Evolutionary conservation across 2,329 filamentous ascomycete genomes (phyloP), one percentile per base, ranked within the genome.

Genomic region (Ophiostoma montium): DNA sequence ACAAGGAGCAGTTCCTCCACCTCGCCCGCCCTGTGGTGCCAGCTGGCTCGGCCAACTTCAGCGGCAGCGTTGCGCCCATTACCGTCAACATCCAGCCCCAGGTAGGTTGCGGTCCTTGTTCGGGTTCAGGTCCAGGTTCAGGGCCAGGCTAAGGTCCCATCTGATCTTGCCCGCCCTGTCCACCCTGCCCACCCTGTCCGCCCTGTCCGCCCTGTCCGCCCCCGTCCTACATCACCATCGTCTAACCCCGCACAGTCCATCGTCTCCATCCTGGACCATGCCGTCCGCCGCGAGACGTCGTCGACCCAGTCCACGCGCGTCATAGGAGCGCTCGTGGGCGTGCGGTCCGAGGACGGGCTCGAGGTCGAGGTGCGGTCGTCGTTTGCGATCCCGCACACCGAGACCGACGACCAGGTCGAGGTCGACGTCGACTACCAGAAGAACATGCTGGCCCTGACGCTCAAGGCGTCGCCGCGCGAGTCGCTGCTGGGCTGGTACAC

Each of bases 381-480:
- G 71, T 98, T 98, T 66, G 92, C 92, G 58, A 94, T 98, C 62
- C 89, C 90, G 57, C 92, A 98, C 73, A 96, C 90, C 58, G 92
- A 98, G 71, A 95, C 90, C 59, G 85, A 89, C 65, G 92, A 98
- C 69, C 92, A 98, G 70, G 92, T 98, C 61, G 92, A 98, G 70
- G 92, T 98, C 56, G 92, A 98, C 65, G 94, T 98, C 76, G 92
- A 98, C 70, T 98, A 96, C 70, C 92, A 98, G 72, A 96, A 96
- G 78, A 89, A 90, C 68, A 98, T 98, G 92, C 82, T 96, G 51
- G 84, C 86, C 52, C 74, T 98, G 59, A 90, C 95, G 65, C 80
- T 96, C 58, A 90, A 90, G 70, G 90, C 89, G 51, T 85, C 88
- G 67, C 92, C 92, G 46, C 86, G 88, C 68, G 92, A 98, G 69